These are phyloP conservation scores for Rhizopogon vinicolor DNA, from an alignment of 768 basidiomycete genomes.

Conservation along the genomic window DNA sequence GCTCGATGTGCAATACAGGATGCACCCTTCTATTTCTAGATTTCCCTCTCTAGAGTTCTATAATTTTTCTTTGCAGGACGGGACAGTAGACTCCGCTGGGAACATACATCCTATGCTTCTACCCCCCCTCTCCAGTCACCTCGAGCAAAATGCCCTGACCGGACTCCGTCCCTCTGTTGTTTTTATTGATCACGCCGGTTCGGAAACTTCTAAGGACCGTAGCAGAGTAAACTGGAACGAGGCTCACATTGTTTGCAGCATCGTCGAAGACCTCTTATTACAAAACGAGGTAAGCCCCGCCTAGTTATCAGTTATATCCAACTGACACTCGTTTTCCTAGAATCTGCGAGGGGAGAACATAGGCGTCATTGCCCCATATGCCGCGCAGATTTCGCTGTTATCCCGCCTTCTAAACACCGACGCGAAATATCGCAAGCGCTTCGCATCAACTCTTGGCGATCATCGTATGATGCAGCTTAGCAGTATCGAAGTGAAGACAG, in stretches of 20 bases:
- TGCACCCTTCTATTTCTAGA: conserved; percentile 86
- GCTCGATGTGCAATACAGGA: conserved; percentile 93
- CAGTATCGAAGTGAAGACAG: conserved; percentile 83
- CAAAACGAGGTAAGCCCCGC: conserved; percentile 58
- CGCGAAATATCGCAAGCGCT: conserved; percentile 45
- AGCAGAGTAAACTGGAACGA: conserved; percentile 79
- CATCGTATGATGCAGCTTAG: conserved; percentile 61
- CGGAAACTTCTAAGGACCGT: conserved; percentile 61
- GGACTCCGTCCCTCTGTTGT: conserved; percentile 58
- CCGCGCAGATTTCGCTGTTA: conserved; percentile 77
- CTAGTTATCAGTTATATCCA: background rate
- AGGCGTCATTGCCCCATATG: conserved; percentile 91
- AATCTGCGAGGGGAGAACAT: conserved; percentile 69
- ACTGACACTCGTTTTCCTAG: conserved; percentile 28
- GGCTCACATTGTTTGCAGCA: conserved; percentile 68
- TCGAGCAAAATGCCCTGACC: conserved; percentile 30
- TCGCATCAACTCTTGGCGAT: conserved; percentile 56
- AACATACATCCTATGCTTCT: conserved; percentile 43
- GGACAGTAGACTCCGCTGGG: conserved; percentile 57
- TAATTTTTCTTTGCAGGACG: conserved; percentile 61
- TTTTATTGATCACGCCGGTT: conserved; percentile 76
- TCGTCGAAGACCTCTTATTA: conserved; percentile 79
- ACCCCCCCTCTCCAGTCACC: conserved; percentile 59
- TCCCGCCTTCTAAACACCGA: conserved; percentile 61
- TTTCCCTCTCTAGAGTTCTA: conserved; percentile 90